phyloP scores from a whole-genome alignment of 192 early-diverging fungal species.

The Backusella psychrophila region DNA sequence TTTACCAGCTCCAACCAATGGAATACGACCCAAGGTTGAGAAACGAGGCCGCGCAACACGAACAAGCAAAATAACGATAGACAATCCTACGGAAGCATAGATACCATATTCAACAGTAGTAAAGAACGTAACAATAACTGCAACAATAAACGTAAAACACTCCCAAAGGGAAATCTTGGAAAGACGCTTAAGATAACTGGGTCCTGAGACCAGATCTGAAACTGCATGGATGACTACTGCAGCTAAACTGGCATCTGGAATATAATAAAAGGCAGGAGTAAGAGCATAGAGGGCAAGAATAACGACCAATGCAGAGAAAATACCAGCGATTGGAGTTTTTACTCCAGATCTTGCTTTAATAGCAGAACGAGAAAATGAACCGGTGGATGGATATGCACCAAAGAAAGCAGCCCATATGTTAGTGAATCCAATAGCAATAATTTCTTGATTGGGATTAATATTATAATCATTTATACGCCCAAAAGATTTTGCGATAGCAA shows the following conservation, averaged over 20 bases:
- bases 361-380: constrained; percentile 92
- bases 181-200: constrained; percentile 53
- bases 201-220: constrained; percentile 70
- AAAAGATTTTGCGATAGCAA: constrained; percentile 89
- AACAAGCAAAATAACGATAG: constrained; percentile 71
- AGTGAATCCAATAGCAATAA: constrained; percentile 84
- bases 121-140: constrained; percentile 64
- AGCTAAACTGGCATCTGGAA: constrained; percentile 76
- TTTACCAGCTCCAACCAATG: background rate
- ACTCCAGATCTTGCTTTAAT: constrained; percentile 91
- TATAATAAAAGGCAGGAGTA: constrained; percentile 85
- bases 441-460: constrained; percentile 80
- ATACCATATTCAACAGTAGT: constrained; percentile 67
- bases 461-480: constrained; percentile 85
- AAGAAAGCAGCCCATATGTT: constrained; percentile 89
- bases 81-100: constrained; percentile 68
- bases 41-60: constrained; percentile 73
- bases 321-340: constrained; percentile 75
- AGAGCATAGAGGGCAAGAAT: constrained; percentile 79
- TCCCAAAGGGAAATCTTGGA: constrained; percentile 54
- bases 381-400: constrained; percentile 84
- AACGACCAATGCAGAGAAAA: constrained; percentile 81
- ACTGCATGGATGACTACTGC: constrained; percentile 91
- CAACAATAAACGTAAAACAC: constrained; percentile 47
- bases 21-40: constrained; percentile 44